phyloP scores from a whole-genome alignment of 305 asterid genomes.

The Solanum hybrid region DNA sequence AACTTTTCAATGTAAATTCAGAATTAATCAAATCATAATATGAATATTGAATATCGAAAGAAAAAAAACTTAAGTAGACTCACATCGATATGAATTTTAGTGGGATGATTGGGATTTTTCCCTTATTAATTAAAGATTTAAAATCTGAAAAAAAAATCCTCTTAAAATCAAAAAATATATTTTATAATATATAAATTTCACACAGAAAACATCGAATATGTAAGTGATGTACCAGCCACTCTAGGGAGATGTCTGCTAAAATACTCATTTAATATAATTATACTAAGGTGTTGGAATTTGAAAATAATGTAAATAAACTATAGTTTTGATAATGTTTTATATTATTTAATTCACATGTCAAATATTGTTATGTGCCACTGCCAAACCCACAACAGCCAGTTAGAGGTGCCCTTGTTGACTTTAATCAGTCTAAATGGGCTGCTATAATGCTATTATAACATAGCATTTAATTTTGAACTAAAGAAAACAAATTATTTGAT shows the following conservation, averaged over 20 bases:
- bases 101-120: neutral
- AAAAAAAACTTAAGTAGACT: no score
- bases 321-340: neutral
- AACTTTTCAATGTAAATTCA: no score
- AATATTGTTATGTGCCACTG: neutral
- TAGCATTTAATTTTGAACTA: neutral
- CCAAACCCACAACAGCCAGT: neutral
- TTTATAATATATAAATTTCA: neutral
- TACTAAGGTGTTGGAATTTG: neutral
- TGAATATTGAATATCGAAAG: no score
- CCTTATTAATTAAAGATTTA: neutral
- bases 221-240: neutral
- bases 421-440: neutral
- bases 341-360: neutral
- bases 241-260: neutral
- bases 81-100: neutral
- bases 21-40: fast-evolving
- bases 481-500: neutral
- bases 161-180: neutral
- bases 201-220: neutral
- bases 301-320: neutral
- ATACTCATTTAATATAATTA: neutral
- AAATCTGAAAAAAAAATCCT: neutral
- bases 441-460: neutral
- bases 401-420: neutral